phyloP scores from a whole-genome alignment of 2,329 filamentous ascomycete genomes.

The Clonostachys byssicola region DNA sequence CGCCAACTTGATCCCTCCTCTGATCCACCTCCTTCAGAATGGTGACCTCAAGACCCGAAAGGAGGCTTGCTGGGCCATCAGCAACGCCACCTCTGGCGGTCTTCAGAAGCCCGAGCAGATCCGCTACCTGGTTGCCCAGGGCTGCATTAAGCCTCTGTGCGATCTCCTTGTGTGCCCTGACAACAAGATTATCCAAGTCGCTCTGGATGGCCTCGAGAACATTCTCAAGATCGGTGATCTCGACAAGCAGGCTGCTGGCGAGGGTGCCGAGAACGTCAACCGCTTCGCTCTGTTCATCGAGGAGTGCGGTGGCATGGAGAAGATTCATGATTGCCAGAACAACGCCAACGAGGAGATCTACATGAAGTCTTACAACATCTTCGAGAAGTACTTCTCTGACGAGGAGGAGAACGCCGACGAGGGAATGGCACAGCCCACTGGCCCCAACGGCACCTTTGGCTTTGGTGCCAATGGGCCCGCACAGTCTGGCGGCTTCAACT shows the following conservation, averaged over 20 bases:
- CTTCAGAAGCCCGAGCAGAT: slow-evolving; percentile 99
- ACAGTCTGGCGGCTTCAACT: slow-evolving; percentile 87
- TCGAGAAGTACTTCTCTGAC: slow-evolving; percentile 99
- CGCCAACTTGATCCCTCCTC: slow-evolving; percentile 90
- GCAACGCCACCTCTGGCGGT: slow-evolving; percentile 94
- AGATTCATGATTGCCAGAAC: slow-evolving; percentile 99
- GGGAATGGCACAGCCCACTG: slow-evolving; percentile 65
- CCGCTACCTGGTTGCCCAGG: slow-evolving; percentile 85
- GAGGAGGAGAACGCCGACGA: slow-evolving; percentile 93
- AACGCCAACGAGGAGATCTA: slow-evolving; percentile 99
- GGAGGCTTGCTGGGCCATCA: slow-evolving; percentile 99
- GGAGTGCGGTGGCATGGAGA: slow-evolving; percentile 98
- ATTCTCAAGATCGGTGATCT: slow-evolving; percentile 99
- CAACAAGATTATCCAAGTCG: slow-evolving; percentile 99
- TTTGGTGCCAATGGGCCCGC: slow-evolving; percentile 61
- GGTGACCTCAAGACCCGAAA: slow-evolving; percentile 99
- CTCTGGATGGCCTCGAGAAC: slow-evolving; percentile 95
- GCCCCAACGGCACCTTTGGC: slow-evolving; percentile 70
- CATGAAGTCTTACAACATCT: slow-evolving; percentile 99
- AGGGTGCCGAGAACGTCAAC: slow-evolving; percentile 79
- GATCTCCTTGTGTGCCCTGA: slow-evolving; percentile 94
- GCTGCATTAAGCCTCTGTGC: slow-evolving; percentile 96
- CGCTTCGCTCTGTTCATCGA: slow-evolving; percentile 97
- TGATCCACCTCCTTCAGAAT: slow-evolving; percentile 94
- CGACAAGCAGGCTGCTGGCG: slow-evolving; percentile 86